phyloP scores from a whole-genome alignment of 1,139 yeast genomes.

The Arxiozyma bovina region DNA sequence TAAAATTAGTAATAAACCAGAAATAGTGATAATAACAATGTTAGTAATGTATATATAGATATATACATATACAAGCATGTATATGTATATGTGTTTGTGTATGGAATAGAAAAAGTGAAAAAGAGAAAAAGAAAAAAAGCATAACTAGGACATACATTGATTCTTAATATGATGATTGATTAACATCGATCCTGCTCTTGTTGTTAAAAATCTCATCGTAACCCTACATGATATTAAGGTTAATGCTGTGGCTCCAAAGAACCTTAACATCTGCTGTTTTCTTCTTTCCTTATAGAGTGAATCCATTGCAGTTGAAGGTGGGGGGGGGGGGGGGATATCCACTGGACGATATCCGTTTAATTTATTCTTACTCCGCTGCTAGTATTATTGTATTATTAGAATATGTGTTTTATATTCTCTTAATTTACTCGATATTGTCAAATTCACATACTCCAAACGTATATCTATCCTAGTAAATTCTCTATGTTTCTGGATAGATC shows the following conservation, averaged over 20 bases:
- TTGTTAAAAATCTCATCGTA: constrained; percentile 64
- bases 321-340: neutral
- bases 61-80: too few species aligned
- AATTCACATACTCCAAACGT: too few species aligned
- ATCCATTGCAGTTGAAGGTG: neutral
- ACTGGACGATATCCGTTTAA: neutral
- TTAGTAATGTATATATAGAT: neutral
- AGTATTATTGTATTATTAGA: too few species aligned
- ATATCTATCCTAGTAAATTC: too few species aligned
- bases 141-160: neutral
- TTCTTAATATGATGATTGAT: neutral
- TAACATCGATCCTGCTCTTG: constrained; percentile 39
- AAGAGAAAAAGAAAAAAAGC: neutral
- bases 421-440: too few species aligned
- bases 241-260: constrained; percentile 62
- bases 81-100: too few species aligned
- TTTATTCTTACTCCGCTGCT: neutral
- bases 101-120: too few species aligned
- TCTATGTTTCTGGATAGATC: too few species aligned
- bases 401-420: neutral
- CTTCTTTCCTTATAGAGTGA: constrained; percentile 42
- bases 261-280: constrained; percentile 61
- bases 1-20: constrained; percentile 25
- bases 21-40: constrained; percentile 30
- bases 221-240: constrained; percentile 66